Evolutionary conservation across 352 stramenopile species (phyloP).

Genomic region (Phytopythium kandeliae): DNA sequence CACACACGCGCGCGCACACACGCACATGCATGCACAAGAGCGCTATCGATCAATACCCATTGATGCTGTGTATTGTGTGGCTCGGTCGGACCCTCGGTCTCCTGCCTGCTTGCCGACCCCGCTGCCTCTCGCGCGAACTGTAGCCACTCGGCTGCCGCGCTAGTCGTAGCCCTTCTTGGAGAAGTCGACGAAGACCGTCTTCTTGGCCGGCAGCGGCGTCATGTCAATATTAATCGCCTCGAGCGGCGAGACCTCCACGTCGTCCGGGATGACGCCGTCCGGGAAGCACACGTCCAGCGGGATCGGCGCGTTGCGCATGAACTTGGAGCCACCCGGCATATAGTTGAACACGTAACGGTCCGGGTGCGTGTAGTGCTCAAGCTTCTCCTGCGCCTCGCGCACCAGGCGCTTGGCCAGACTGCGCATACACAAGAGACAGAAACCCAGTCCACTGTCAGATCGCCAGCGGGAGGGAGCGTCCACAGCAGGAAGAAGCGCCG

Average conservation of each 20-base stretch:
- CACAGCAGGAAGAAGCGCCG: neutral
- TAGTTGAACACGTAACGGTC: constrained; percentile 97
- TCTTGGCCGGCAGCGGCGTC: constrained; percentile 71
- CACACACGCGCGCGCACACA: neutral
- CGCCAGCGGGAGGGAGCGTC: neutral
- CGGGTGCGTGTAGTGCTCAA: constrained; percentile 93
- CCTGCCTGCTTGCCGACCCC: too few relatives aligned
- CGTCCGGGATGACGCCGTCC: constrained; percentile 79
- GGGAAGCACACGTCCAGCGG: constrained; percentile 92
- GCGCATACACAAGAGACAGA: constrained; percentile 7
- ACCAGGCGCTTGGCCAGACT: constrained; percentile 80
- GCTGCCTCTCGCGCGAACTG: too few relatives aligned
- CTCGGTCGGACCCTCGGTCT: neutral
- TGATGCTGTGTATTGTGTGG: constrained; percentile 8
- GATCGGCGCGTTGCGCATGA: constrained; percentile 98
- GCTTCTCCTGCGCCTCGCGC: constrained; percentile 90
- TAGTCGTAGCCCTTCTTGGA: constrained; percentile 88
- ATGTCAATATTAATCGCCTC: constrained; percentile 87
- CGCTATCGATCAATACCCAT: constrained; percentile 4
- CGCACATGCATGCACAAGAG: neutral
- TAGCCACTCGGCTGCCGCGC: constrained; percentile 2
- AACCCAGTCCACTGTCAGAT: neutral
- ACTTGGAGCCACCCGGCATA: constrained; percentile 97
- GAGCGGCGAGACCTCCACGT: constrained; percentile 76
- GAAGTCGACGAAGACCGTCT: constrained; percentile 79